Evolutionary conservation across 176 grass and related monocot genomes (phyloP).

Genomic region (Rhynchospora breviuscula): DNA sequence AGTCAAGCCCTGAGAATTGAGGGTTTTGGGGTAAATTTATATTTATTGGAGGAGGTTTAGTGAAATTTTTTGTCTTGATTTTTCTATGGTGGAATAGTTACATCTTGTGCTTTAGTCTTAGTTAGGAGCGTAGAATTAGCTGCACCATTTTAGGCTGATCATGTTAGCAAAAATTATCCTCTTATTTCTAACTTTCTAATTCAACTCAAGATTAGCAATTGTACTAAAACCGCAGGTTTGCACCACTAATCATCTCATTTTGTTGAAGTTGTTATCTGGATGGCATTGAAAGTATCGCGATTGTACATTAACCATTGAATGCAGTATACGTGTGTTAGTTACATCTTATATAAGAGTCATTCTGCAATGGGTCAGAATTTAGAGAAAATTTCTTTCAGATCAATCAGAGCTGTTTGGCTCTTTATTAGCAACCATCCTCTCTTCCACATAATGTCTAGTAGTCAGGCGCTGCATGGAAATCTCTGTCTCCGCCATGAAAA

Average conservation of each 20-base stretch:
- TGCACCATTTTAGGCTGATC: background rate
- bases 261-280: background rate
- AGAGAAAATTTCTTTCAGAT: too few relatives aligned
- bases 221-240: background rate
- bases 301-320: background rate
- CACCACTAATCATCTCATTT: background rate
- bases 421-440: too few relatives aligned
- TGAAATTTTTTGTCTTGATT: background rate
- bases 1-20: constrained; percentile 50
- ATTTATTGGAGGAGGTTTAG: constrained; percentile 7
- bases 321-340: background rate
- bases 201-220: background rate
- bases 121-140: constrained; percentile 16
- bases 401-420: too few relatives aligned
- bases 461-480: too few relatives aligned
- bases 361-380: too few relatives aligned
- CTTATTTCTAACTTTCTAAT: constrained; percentile 11
- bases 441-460: too few relatives aligned
- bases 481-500: too few relatives aligned
- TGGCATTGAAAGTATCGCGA: background rate
- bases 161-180: constrained; percentile 2
- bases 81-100: constrained; percentile 5
- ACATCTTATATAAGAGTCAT: too few relatives aligned
- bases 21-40: background rate
- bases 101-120: background rate